Conservation (phyloP, 371 early-diverging fungal species). For the Syncephalis plumigaleata region DNA sequence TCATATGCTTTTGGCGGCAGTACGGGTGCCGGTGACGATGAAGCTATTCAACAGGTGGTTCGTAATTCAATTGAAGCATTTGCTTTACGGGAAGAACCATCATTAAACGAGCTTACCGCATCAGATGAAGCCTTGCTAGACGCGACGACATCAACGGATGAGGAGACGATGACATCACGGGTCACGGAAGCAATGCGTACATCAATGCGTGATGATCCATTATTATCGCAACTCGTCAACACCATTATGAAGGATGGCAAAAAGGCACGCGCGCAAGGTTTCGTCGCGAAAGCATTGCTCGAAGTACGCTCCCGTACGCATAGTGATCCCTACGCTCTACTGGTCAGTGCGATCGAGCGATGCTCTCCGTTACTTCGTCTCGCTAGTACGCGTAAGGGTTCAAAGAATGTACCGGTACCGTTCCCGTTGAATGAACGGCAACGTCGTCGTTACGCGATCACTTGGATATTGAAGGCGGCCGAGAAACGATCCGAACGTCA, state of each 20-base stretch:
- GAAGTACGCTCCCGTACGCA: conserved; percentile 44
- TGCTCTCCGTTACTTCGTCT: conserved; percentile 63
- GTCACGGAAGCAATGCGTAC: conserved; percentile 7
- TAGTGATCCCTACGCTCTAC: conserved; percentile 38
- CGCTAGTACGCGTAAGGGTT: conserved; percentile 49
- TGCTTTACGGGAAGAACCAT: too few relatives aligned
- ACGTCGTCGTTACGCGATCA: conserved; percentile 60
- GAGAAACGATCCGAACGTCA: conserved; percentile 35
- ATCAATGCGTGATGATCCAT: conserved; percentile 31
- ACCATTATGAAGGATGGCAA: conserved; percentile 76
- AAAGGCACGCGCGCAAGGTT: conserved; percentile 54
- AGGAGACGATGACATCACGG: too few relatives aligned
- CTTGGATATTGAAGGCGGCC: conserved; percentile 77
- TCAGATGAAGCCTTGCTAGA: too few relatives aligned
- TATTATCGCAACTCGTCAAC: conserved; percentile 61
- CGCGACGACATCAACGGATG: too few relatives aligned
- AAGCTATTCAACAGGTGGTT: too few relatives aligned
- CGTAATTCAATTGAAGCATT: too few relatives aligned
- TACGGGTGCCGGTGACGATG: too few relatives aligned
- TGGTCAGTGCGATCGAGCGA: conserved; percentile 54
- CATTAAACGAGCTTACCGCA: too few relatives aligned
- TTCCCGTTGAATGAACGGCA: conserved; percentile 62
- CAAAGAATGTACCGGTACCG: conserved; percentile 66
- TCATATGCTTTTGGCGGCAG: too few relatives aligned
- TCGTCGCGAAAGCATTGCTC: conserved; percentile 45